A percentile compares a stretch with the other conserved stretches of the same genome.
Evolutionary conservation across 129 eudicot genomes (phyloP).

Genomic region (Helichrysum umbraculigerum): DNA sequence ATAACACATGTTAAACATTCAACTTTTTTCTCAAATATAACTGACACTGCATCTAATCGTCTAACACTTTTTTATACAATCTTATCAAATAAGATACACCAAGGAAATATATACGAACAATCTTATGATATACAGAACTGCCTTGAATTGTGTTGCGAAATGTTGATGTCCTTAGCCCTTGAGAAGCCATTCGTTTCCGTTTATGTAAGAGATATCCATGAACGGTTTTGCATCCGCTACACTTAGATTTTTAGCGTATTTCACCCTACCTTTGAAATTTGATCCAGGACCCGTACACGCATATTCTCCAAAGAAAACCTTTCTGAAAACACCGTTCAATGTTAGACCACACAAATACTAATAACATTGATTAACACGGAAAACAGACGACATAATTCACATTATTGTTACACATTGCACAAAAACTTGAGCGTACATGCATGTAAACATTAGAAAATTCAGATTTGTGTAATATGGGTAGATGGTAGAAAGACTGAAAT

Average conservation of each 20-base stretch:
- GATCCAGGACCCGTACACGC: constrained; percentile 74
- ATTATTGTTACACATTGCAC: no score
- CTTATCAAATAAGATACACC: background rate
- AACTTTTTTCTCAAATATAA: background rate
- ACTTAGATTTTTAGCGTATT: constrained; percentile 55
- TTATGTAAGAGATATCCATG: constrained; percentile 49
- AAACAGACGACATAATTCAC: background rate
- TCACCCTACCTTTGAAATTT: constrained; percentile 42
- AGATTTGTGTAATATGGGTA: no score
- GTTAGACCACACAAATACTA: background rate
- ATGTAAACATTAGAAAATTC: no score
- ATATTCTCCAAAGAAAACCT: constrained; percentile 71
- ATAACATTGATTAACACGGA: background rate
- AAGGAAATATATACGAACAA: background rate
- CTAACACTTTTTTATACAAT: background rate
- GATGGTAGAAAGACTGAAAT: background rate
- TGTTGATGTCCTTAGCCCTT: constrained; percentile 6
- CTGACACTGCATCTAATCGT: background rate
- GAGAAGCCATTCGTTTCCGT: constrained; percentile 69
- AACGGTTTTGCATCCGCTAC: constrained; percentile 58
- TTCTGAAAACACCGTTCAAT: constrained; percentile 37
- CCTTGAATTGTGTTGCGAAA: constrained; percentile 8
- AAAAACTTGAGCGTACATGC: no score
- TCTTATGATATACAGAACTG: background rate
- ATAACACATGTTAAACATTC: background rate